phyloP scores from a whole-genome alignment of 192 early-diverging fungal species.

The Phycomyces blakesleeanus region DNA sequence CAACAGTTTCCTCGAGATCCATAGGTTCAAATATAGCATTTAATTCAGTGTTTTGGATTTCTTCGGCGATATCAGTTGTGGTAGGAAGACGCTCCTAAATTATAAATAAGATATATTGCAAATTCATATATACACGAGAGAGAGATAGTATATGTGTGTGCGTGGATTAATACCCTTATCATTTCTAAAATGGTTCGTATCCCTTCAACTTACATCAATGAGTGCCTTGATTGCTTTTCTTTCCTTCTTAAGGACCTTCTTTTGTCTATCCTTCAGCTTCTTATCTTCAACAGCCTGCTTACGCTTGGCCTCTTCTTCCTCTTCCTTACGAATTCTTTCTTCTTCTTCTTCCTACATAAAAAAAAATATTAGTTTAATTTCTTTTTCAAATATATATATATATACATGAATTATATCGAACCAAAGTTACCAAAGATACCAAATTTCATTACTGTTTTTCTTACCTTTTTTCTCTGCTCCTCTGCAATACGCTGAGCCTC shows the following conservation, averaged over 20 bases:
- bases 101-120: too few species aligned
- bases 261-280: slow-evolving; percentile 47
- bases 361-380: background rate
- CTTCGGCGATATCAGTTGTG: background rate
- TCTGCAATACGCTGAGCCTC: slow-evolving; percentile 35
- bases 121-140: too few species aligned
- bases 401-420: too few species aligned
- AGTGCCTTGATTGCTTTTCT: slow-evolving; percentile 66
- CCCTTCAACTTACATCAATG: slow-evolving; percentile 31
- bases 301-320: slow-evolving; percentile 41
- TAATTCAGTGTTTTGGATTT: slow-evolving; percentile 43
- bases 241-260: slow-evolving; percentile 63
- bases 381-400: too few species aligned
- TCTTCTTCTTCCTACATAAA: slow-evolving; percentile 6
- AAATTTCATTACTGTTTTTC: too few species aligned
- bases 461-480: slow-evolving; percentile 23
- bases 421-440: too few species aligned
- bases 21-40: slow-evolving; percentile 54
- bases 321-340: slow-evolving; percentile 32
- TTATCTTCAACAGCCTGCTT: slow-evolving; percentile 53
- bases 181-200: background rate
- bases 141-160: too few species aligned
- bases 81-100: background rate
- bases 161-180: too few species aligned
- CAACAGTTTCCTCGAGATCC: slow-evolving; percentile 35